A percentile compares a stretch with the other conserved stretches of the same genome.
Conservation (phyloP, 371 early-diverging fungal genomes). For the Zychaea mexicana region DNA sequence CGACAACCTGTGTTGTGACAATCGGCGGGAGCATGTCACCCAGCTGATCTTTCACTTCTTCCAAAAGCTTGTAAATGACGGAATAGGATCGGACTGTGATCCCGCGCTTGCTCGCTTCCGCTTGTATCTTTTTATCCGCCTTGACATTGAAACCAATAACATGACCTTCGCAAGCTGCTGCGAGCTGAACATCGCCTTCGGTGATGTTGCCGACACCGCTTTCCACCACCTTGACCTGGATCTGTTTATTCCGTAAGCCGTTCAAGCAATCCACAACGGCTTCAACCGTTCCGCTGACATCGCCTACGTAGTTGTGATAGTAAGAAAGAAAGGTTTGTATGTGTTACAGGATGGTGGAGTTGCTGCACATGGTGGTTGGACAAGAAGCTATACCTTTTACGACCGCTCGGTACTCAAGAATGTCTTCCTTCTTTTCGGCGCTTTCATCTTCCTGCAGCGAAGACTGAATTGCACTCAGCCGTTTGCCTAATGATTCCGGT, state of each 20-base stretch:
- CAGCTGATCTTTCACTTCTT: conserved; percentile 81
- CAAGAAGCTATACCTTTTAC: conserved; percentile 51
- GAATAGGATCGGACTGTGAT: conserved; percentile 72
- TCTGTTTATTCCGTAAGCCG: conserved; percentile 79
- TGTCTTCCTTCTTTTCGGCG: conserved; percentile 35
- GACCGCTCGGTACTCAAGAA: conserved; percentile 53
- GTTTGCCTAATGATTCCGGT: conserved; percentile 55
- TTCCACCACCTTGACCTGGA: conserved; percentile 71
- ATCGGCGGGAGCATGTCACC: conserved; percentile 82
- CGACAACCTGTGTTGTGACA: conserved; percentile 72
- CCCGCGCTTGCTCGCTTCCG: conserved; percentile 61
- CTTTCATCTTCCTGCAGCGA: conserved; percentile 19
- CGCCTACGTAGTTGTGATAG: conserved; percentile 56
- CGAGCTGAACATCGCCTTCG: conserved; percentile 79
- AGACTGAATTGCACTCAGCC: conserved; percentile 39
- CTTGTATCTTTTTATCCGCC: conserved; percentile 71
- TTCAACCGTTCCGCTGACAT: conserved; percentile 95
- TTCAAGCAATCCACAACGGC: conserved; percentile 82
- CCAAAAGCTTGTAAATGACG: conserved; percentile 91
- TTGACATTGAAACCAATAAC: conserved; percentile 91
- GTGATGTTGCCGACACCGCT: conserved; percentile 86
- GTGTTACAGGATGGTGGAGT: background rate
- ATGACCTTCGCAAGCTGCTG: conserved; percentile 66
- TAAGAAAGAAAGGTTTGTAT: background rate
- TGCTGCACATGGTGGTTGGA: background rate